Conservation (phyloP, 371 early-diverging fungal species). For the Fennellomyces sp. region DNA sequence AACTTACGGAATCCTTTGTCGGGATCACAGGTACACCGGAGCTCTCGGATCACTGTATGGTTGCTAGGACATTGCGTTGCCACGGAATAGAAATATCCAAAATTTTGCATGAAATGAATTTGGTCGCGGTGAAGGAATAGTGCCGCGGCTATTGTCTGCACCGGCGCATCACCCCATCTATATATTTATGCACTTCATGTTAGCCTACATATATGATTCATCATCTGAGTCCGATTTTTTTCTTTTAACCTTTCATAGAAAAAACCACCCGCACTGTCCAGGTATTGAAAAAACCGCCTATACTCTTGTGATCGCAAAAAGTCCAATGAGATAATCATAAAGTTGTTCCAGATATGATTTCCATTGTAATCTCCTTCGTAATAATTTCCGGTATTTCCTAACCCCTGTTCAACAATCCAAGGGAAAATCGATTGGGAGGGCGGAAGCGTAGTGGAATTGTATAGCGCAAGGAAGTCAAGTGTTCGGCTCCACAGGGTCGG, state of each 20-base stretch:
- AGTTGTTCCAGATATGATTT: constrained; percentile 77
- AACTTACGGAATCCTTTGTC: constrained; percentile 10
- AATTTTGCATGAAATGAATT: constrained; percentile 12
- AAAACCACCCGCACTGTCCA: constrained; percentile 86
- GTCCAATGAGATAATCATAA: constrained; percentile 31
- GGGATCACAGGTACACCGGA: constrained; percentile 16
- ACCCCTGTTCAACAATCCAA: constrained; percentile 36
- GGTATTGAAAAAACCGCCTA: constrained; percentile 70
- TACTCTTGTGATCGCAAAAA: constrained; percentile 60
- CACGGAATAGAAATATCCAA: constrained; percentile 17
- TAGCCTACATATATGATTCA: background rate
- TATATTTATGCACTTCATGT: constrained; percentile 41
- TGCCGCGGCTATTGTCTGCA: constrained; percentile 84
- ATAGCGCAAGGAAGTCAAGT: constrained; percentile 45
- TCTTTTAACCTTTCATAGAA: constrained; percentile 80
- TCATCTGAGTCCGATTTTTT: background rate
- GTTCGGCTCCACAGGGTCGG: constrained; percentile 71
- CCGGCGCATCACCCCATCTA: constrained; percentile 53
- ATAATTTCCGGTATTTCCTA: background rate
- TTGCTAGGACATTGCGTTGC: constrained; percentile 16
- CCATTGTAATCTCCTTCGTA: constrained; percentile 52
- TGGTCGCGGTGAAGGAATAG: constrained; percentile 61
- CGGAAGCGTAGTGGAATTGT: constrained; percentile 28
- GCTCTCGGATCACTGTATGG: background rate
- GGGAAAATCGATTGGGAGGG: constrained; percentile 22